Percentiles rank a stretch among this genome's conserved stretches.
Evolutionary conservation across 1,284 basidiomycete genomes (phyloP).

Genomic region (Pyrrhoderma lamaoense): DNA sequence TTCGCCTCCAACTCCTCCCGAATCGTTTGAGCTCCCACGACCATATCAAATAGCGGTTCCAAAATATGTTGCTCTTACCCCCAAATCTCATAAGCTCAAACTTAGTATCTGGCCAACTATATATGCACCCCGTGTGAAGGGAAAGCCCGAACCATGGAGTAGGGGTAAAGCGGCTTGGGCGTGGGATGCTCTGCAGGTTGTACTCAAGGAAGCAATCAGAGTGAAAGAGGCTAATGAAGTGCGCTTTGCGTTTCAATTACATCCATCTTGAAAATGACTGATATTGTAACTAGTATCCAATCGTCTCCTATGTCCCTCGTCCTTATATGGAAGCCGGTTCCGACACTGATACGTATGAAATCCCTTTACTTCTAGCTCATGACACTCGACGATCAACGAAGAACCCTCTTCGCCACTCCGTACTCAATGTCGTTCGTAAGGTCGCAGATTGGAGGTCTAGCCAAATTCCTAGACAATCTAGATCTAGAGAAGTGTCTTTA

Average conservation of each 20-base stretch:
- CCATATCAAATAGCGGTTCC: slow-evolving; percentile 66
- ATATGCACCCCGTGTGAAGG: slow-evolving; percentile 66
- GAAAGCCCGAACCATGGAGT: slow-evolving; percentile 63
- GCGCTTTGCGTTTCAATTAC: slow-evolving; percentile 5
- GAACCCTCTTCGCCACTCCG: slow-evolving; percentile 81
- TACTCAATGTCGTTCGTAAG: slow-evolving; percentile 67
- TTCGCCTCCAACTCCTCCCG: slow-evolving; percentile 24
- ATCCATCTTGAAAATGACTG: too few relatives aligned
- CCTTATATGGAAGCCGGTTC: slow-evolving; percentile 39
- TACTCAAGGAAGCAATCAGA: slow-evolving; percentile 44
- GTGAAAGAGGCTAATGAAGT: slow-evolving; percentile 52
- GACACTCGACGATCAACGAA: slow-evolving; percentile 62
- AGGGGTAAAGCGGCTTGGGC: slow-evolving; percentile 64
- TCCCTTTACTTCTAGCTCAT: slow-evolving; percentile 45
- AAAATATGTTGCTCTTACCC: slow-evolving; percentile 61
- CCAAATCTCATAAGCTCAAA: slow-evolving; percentile 60
- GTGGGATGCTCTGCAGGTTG: slow-evolving; percentile 52
- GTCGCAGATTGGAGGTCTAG: slow-evolving; percentile 53
- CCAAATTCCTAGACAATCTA: slow-evolving; percentile 15
- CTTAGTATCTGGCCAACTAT: slow-evolving; percentile 75
- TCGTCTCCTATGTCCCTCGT: slow-evolving; percentile 67
- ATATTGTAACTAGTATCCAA: slow-evolving; percentile 49
- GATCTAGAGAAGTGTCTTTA: slow-evolving; percentile 18
- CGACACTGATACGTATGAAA: slow-evolving; percentile 25
- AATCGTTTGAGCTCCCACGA: slow-evolving; percentile 31